Evolutionary conservation across 208 protist genomes (phyloP).

Genomic region (Acanthamoeba culbertsoni): DNA sequence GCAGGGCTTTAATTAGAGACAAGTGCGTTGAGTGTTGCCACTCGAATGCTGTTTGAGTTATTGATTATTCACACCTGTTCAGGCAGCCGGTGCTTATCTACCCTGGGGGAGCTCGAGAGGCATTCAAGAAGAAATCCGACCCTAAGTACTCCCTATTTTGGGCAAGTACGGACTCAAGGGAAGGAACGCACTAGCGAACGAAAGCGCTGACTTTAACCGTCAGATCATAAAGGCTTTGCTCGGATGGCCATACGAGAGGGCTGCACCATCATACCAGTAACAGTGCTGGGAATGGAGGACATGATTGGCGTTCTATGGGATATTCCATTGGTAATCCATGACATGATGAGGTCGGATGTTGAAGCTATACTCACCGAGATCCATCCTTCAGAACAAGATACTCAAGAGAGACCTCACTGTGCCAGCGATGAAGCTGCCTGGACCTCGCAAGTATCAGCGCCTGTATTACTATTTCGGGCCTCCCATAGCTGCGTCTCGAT

Average conservation of each 20-base stretch:
- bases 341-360: too few relatives aligned
- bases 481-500: neutral
- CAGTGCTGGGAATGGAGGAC: constrained; percentile 11
- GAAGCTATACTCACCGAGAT: too few relatives aligned
- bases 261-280: neutral
- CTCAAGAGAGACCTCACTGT: neutral
- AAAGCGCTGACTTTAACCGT: too few relatives aligned
- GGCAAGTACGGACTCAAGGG: neutral
- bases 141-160: constrained; percentile 17
- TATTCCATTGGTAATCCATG: neutral
- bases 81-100: constrained; percentile 20
- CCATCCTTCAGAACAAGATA: neutral
- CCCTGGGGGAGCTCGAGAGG: neutral
- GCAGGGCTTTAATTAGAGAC: neutral
- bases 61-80: neutral
- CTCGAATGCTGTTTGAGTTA: neutral
- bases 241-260: neutral
- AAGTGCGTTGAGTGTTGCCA: neutral
- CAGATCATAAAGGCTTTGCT: constrained; percentile 29
- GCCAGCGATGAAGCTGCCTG: neutral
- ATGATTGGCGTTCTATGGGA: neutral
- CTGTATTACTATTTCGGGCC: constrained; percentile 13
- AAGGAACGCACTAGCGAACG: too few relatives aligned
- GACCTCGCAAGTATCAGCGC: neutral
- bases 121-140: constrained; percentile 31